Base-by-base conservation (phyloP, 176 grass and related monocot genomes). In the Thalia dealbata region DNA sequence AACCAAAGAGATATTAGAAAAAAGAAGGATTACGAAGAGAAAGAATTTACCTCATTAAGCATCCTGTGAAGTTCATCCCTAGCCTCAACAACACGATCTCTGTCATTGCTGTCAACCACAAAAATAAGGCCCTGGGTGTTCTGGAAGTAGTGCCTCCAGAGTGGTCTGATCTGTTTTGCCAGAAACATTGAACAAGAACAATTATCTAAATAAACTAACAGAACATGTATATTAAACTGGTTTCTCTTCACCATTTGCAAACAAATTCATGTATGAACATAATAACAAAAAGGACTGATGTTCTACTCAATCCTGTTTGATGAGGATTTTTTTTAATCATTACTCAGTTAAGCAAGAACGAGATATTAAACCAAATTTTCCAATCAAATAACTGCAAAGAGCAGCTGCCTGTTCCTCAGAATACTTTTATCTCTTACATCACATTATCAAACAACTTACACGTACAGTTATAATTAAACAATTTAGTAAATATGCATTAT, bases 41-140 rank as follows among this genome's bases (percentile, higher is more conserved):
- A 28, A 43, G 4, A 68, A 68, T 0, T 68, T 43, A 44, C 65
- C 35, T 68, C 65, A 19, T 68, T 68, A 68, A 68, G 65, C 65
- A 68, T 68, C 14, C 65, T 68, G 65, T 68, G 65, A 43, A 68
- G 38, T 13, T 68, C 65, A 68, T 68, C 65, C 65, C 38, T 68
- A 43, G 65, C 65, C 21, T 68, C 65, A 68, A 68, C 65, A 41
- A 68, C 21, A 11, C 65, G 32, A 43, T 68, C 65, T 68, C 65
- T 68, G 65, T 68, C 65, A 41, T 68, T 68, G 38, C 65, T 68
- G n/a, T 68, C 65, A 68, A 68, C 65, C 0, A 68, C 35, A n/a
- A 68, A 68, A 44, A 68, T 68, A 68, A 68, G 65, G 32, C 65
- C 65, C 38, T 68, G 65, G 0, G 65, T 68, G 27, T 68, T 68